Evolutionary conservation across 768 basidiomycete genomes (phyloP).

Genomic region (Suillus brevipes): DNA sequence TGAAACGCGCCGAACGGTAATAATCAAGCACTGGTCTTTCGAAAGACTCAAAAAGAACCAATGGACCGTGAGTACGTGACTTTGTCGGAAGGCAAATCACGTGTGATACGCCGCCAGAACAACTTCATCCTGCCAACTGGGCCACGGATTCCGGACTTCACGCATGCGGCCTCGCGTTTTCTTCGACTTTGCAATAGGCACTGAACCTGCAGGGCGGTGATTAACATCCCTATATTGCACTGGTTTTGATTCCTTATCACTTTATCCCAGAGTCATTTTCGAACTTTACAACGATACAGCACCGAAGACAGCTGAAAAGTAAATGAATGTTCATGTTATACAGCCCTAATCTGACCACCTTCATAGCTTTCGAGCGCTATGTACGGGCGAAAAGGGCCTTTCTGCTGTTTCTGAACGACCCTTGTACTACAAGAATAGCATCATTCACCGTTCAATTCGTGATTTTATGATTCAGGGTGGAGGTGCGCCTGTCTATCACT

Average conservation of each 20-base stretch:
- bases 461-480: conserved; percentile 83
- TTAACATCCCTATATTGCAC: conserved; percentile 9
- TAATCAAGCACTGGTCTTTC: too few species aligned
- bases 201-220: conserved; percentile 56
- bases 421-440: conserved; percentile 79
- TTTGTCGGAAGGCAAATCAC: background rate
- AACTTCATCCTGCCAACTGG: background rate
- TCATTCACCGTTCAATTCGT: conserved; percentile 76
- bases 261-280: conserved; percentile 55
- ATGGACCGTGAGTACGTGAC: too few species aligned
- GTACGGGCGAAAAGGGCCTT: conserved; percentile 82
- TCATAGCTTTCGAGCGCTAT: conserved; percentile 77
- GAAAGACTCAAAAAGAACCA: too few species aligned
- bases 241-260: conserved; percentile 11
- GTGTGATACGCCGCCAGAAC: background rate
- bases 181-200: conserved; percentile 60
- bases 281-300: conserved; percentile 74
- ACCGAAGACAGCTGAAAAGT: conserved; percentile 86
- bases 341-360: conserved; percentile 15
- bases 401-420: conserved; percentile 63
- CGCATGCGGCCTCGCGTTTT: conserved; percentile 56
- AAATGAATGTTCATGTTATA: conserved; percentile 18
- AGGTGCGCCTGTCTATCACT: conserved; percentile 41
- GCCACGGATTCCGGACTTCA: background rate
- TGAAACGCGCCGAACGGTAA: background rate